phyloP scores from a whole-genome alignment of 2,329 filamentous ascomycete genomes.

The Ciborinia camelliae region DNA sequence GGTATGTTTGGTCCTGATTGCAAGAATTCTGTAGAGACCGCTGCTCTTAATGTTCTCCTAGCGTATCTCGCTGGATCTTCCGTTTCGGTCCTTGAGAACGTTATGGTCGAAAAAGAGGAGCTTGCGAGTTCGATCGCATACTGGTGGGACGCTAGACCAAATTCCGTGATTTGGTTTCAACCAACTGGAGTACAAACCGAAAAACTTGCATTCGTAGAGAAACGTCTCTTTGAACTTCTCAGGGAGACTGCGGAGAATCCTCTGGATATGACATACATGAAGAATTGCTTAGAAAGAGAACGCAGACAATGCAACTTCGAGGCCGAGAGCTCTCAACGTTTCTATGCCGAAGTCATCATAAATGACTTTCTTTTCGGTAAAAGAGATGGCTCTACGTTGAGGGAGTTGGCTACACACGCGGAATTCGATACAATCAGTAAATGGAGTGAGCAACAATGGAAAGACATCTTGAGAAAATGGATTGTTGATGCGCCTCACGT shows the following conservation, averaged over 20 bases:
- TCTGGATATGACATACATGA: conserved; percentile 85
- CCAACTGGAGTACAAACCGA: conserved; percentile 83
- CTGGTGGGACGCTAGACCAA: conserved; percentile 74
- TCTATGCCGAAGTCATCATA: conserved; percentile 83
- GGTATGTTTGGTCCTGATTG: conserved; percentile 84
- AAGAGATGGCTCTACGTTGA: conserved; percentile 74
- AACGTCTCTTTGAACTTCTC: conserved; percentile 79
- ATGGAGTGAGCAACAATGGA: conserved; percentile 86
- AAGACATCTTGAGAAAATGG: conserved; percentile 76
- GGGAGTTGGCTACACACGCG: conserved; percentile 52
- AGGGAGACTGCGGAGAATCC: conserved; percentile 75
- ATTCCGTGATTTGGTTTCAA: conserved; percentile 80
- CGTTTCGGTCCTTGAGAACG: conserved; percentile 86
- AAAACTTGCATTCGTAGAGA: conserved; percentile 78
- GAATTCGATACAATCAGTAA: conserved; percentile 67
- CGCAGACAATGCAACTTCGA: conserved; percentile 77
- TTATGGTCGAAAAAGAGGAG: conserved; percentile 88
- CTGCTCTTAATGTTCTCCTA: conserved; percentile 75
- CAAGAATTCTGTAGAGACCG: conserved; percentile 62
- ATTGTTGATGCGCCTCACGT: conserved; percentile 82
- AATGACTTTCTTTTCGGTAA: conserved; percentile 88
- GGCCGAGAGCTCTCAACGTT: conserved; percentile 75
- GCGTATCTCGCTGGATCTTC: conserved; percentile 91
- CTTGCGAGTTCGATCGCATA: conserved; percentile 82
- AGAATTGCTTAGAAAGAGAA: conserved; percentile 80